Base-by-base conservation (phyloP, 805 yeast species). In the Candida suzukii region DNA sequence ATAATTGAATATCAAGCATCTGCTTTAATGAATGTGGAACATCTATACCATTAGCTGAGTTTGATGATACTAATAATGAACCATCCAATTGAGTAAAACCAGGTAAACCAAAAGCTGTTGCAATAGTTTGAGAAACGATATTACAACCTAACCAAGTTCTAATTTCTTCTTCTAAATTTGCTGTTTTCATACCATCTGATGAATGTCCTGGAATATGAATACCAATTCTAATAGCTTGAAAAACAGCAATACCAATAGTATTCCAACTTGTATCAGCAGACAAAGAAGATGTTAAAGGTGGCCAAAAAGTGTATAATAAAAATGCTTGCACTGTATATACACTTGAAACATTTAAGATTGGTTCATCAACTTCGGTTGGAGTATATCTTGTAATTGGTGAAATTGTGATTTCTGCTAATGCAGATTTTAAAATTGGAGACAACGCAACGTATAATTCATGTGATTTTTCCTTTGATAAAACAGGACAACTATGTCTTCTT, bases 241-340 rank as follows among this genome's bases (percentile, higher is more conserved):
- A 87, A 52, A 88, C 70, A 4, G 98, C 98, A 36, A 87, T 80
- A 0, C 97, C 98, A 19, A 88, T 82, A 1, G 97, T 87, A 57
- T 85, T 87, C 95, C 97, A 91, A 4, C 95, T 83, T 8, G 96
- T 83, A 57, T 93, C 98, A 0, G 98, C 96, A 60, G 95, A 85
- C 37, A 93, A 70, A 0, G 97, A 88, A 0, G 98, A 88, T 0
- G 96, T 87, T 30, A 90, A 72, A 3, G 97, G 96, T 0, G 98
- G 98, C 99, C 98, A 91, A 58, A 83, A 78, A 0, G 97, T 83
- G 61, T 85, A 88, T 2, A 91, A 66, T 22, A 91, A 63, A 47
- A 91, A 83, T 0, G 97, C 97, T 59, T 91, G 99, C 0, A 91
- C 97, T 0, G 96, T 84, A 56, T 83, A 91, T 0, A 91, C 96